These are phyloP conservation scores for Saccharomycopsis sp. DNA, from an alignment of 805 yeast species.

Conservation along the genomic window DNA sequence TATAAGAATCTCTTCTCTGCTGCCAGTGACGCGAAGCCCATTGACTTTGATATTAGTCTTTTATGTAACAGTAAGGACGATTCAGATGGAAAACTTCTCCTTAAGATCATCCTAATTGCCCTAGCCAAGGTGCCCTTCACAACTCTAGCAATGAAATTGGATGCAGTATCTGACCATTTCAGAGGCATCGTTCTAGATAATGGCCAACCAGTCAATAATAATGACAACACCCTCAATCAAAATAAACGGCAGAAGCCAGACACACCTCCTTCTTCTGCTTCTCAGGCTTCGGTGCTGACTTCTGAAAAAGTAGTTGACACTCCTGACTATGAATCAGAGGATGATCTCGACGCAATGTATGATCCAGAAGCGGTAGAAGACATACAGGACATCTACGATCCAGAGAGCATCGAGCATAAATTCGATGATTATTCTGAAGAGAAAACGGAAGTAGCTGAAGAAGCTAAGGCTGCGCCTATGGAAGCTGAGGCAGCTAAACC, in stretches of 20 bases:
- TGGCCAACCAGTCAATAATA: background rate
- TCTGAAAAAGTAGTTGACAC: background rate
- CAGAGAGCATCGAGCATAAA: background rate
- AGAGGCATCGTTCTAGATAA: background rate
- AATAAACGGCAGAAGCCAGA: background rate
- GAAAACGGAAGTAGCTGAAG: background rate
- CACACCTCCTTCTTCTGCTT: background rate
- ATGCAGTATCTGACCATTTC: conserved; percentile 4
- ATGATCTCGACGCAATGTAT: background rate
- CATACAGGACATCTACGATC: background rate
- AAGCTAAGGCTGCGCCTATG: too few species aligned
- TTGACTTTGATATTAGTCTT: conserved; percentile 5
- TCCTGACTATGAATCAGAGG: background rate
- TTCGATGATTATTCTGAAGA: too few species aligned
- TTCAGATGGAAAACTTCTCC: conserved; percentile 1
- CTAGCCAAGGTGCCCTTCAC: conserved; percentile 4
- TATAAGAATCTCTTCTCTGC: background rate
- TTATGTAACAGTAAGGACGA: background rate
- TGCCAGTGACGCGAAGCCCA: background rate
- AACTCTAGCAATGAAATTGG: conserved; percentile 3
- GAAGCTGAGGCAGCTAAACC: background rate
- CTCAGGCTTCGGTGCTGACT: background rate
- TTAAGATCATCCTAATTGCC: conserved; percentile 3
- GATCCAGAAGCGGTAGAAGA: conserved; percentile 8
- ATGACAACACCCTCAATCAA: conserved; percentile 1